Evolutionary conservation across 495 filamentous ascomycete species (phyloP).

Genomic region (Trichoderma asperelloides): DNA sequence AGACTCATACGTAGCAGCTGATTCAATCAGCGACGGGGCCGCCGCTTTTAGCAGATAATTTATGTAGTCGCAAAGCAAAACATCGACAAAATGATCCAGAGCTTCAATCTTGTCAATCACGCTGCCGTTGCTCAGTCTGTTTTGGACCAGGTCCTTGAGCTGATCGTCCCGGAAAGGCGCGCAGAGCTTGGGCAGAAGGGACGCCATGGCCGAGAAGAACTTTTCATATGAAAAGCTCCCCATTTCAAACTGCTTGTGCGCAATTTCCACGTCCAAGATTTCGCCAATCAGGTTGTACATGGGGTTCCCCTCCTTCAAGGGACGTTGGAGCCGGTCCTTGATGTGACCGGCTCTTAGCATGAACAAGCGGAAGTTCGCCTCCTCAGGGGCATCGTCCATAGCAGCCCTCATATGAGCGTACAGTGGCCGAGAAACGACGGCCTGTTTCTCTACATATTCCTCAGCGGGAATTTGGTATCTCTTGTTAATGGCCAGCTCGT

Average conservation of each 20-base stretch:
- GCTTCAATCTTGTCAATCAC: slow-evolving; percentile 77
- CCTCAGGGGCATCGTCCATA: slow-evolving; percentile 60
- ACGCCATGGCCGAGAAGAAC: slow-evolving; percentile 86
- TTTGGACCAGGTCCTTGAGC: slow-evolving; percentile 67
- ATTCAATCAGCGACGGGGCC: slow-evolving; percentile 71
- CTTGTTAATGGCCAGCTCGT: slow-evolving; percentile 87
- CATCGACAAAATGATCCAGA: slow-evolving; percentile 77
- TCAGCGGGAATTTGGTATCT: slow-evolving; percentile 54
- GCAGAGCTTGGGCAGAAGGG: slow-evolving; percentile 85
- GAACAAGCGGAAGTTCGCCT: slow-evolving; percentile 56
- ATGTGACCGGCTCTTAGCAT: slow-evolving; percentile 80
- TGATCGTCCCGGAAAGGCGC: slow-evolving; percentile 82
- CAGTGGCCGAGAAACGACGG: slow-evolving; percentile 49
- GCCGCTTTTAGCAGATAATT: slow-evolving; percentile 83
- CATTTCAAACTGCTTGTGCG: slow-evolving; percentile 63
- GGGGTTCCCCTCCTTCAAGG: slow-evolving; percentile 69
- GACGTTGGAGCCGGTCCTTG: slow-evolving; percentile 68
- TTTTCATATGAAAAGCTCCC: slow-evolving; percentile 88
- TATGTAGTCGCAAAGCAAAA: slow-evolving; percentile 88
- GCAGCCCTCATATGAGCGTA: slow-evolving; percentile 70
- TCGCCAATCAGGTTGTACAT: slow-evolving; percentile 80
- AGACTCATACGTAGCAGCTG: slow-evolving; percentile 73
- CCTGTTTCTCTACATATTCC: slow-evolving; percentile 42
- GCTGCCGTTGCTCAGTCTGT: slow-evolving; percentile 58
- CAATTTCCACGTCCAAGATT: slow-evolving; percentile 68